Conservation (phyloP, 768 basidiomycete species). For the Candolleomyces eurysporus region DNA sequence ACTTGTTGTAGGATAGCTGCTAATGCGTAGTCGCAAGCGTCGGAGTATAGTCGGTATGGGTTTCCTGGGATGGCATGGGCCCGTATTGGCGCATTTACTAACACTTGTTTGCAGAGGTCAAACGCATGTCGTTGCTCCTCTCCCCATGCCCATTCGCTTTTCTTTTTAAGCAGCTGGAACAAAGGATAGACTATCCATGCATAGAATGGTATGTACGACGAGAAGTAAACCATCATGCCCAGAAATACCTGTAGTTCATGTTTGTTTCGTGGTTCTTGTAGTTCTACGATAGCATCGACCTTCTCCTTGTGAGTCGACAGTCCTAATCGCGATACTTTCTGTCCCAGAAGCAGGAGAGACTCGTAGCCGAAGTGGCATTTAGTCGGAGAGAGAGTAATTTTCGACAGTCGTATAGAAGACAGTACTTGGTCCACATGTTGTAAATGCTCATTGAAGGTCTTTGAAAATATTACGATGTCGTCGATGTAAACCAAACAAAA, state of each 20-base stretch:
- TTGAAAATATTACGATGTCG: conserved; percentile 36
- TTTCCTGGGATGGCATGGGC: conserved; percentile 24
- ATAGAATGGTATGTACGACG: too few species aligned
- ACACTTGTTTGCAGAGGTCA: conserved; percentile 22
- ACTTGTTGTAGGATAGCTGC: conserved; percentile 32
- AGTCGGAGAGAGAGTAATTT: conserved; percentile 29
- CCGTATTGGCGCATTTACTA: conserved; percentile 29
- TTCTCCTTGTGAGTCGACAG: conserved; percentile 27
- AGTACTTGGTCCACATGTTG: conserved; percentile 27
- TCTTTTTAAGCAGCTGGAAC: conserved; percentile 31
- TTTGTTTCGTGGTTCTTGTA: conserved; percentile 22
- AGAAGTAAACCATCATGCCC: too few species aligned
- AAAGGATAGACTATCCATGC: conserved; percentile 32
- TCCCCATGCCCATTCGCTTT: conserved; percentile 18
- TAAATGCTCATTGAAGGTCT: conserved; percentile 27
- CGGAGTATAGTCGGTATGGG: conserved; percentile 35
- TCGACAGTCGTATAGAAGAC: conserved; percentile 18
- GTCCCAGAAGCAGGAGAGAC: conserved; percentile 34
- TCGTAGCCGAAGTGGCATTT: conserved; percentile 35
- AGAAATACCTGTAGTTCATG: conserved; percentile 21
- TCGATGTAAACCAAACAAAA: conserved; percentile 42
- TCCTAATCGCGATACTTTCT: conserved; percentile 30
- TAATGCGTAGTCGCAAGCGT: conserved; percentile 29
- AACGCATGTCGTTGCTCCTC: conserved; percentile 25
- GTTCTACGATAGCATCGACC: conserved; percentile 29